Base-by-base conservation (phyloP, 805 yeast genomes). In the Barnettozyma vustinii region DNA sequence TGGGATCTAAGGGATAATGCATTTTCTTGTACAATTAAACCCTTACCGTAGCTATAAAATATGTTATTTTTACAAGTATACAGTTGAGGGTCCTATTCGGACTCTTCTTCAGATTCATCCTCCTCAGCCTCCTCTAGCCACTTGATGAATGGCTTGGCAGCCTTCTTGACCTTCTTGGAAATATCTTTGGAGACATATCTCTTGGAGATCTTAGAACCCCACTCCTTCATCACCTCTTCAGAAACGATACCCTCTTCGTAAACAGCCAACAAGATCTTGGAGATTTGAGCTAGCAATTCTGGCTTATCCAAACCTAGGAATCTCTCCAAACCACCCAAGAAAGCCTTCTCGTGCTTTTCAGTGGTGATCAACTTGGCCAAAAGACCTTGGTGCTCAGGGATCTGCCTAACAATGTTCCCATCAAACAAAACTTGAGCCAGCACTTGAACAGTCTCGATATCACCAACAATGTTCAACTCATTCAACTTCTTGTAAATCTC, bases 101-200 rank as follows among this genome's bases (percentile, higher is more conserved):
- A 54, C 43, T 61, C 65, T 41, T 62, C 68, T 42, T 65, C 70
- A 42, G 71, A 80, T 56, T 82, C 88, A 43, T 80, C 84, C 56
- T 81, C 87, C 58, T 89, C 97, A 52, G 99, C 98, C 68, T 87
- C 91, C 64, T 89, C 84, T 57, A 94, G 80, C 99, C 99, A 94
- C 57, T 85, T 82, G 55, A 94, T 73, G 72, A 94, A 94, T 27
- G 98, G 96, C 71, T 90, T 91, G 52, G 97, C 97, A 42, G 97
- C 94, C 71, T 83, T 87, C 70, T 97, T 87, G 45, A 91, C 96
- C 77, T 87, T 92, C 74, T 92, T 92, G 46, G 95, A 84, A 32
- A 82, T 76, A 42, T 89, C 96, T 73, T 92, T 94, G 53, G 95
- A 87, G 52, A 94, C 97, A 62, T 84, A 94, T 69, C 90, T 91